Percentiles rank a stretch among this genome's conserved stretches.
Evolutionary conservation across 192 early-diverging fungal species (phyloP).

Genomic region (Umbelopsis vinacea): DNA sequence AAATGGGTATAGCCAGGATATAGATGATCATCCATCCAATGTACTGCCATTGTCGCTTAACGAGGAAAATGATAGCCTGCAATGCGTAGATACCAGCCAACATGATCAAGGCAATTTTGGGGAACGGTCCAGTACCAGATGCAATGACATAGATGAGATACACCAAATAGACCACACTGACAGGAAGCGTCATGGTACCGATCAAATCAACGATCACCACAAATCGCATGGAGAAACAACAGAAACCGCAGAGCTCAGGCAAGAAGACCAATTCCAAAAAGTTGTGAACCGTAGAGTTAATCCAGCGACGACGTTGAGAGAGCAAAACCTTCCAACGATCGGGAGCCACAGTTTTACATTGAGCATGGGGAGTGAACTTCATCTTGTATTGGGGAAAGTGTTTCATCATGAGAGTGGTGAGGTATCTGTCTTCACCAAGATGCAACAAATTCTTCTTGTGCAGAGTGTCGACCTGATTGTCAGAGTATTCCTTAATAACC

Average conservation of each 20-base stretch:
- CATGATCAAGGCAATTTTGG: conserved; percentile 79
- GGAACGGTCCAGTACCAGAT: conserved; percentile 66
- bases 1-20: conserved; percentile 89
- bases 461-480: conserved; percentile 91
- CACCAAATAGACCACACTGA: conserved; percentile 79
- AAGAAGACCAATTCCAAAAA: conserved; percentile 86
- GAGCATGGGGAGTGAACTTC: conserved; percentile 90
- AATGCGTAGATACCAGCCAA: conserved; percentile 87
- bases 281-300: conserved; percentile 98
- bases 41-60: conserved; percentile 81
- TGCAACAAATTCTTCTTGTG: conserved; percentile 97
- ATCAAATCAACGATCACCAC: conserved; percentile 93
- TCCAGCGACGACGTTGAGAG: conserved; percentile 97
- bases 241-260: conserved; percentile 91
- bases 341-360: conserved; percentile 89
- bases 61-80: conserved; percentile 82
- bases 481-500: conserved; percentile 86
- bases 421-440: conserved; percentile 96
- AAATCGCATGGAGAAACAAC: conserved; percentile 98
- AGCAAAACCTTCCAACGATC: conserved; percentile 88
- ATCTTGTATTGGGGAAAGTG: conserved; percentile 95
- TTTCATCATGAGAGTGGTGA: conserved; percentile 97
- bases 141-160: conserved; percentile 78
- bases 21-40: conserved; percentile 89
- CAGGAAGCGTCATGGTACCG: conserved; percentile 77